Evolutionary conservation across 139 green algal species (phyloP), one percentile per base, ranked within the genome.

Genomic region (Microglena sp.): DNA sequence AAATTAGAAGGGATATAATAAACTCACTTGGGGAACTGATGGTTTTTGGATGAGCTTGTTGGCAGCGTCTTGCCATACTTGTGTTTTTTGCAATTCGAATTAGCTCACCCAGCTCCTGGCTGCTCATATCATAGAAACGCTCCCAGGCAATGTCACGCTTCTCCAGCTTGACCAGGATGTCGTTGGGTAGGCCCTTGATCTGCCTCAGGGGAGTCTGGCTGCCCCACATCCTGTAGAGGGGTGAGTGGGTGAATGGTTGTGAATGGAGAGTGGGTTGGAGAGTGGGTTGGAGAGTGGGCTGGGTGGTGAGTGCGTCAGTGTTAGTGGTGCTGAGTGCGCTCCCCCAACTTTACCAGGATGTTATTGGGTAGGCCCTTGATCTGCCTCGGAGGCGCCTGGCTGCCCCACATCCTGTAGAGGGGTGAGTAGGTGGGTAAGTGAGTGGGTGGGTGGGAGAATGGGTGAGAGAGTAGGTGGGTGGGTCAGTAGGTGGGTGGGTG

Each of bases 101-200:
- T n/a, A n/a, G n/a, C 67, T 74, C 67, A 3, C 67, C 67, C 59
- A 74, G 67, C 59, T 74, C 67, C 60, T 87, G 79, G 55, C 68
- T 82, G 43, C 70, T 85, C 21, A 98, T 85, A 76, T 98, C 93
- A 71, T 98, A 98, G 79, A 89, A 98, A 1, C 93, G 78, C 73
- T 99, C 93, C 94, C 92, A 99, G 2, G 89, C 69, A 50, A 99
- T 68, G 60, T 99, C 93, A 68, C 95, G 95, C 68, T 88, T 89
- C 80, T 98, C 92, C 31, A 93, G 73, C 55, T 82, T 77, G 27
- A 67, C 36, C 15, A 74, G 60, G 50, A 76, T 53, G 68, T 85
- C 58, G 86, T 80, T 2, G 44, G 50, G 15, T 32, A 59, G 50
- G 50, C 15, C 50, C 11, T 21, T 21, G 18, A 96, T 93, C 82